Conservation (phyloP, 1,284 basidiomycete species). For the Cutaneotrichosporon cutaneum region DNA sequence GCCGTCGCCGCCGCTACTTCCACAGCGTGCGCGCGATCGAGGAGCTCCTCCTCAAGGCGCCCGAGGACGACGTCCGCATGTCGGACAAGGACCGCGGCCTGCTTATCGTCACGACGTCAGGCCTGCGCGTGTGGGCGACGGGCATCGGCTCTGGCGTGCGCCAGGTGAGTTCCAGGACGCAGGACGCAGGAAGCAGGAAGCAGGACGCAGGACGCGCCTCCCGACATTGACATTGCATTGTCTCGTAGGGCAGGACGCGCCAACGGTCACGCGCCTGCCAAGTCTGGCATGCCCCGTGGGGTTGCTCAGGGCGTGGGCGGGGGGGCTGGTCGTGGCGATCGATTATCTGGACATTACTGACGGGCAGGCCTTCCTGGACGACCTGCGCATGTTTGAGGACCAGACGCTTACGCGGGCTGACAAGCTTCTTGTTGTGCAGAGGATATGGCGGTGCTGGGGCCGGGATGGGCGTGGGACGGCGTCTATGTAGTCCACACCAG, state of each 20-base stretch:
- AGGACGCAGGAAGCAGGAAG: not conserved
- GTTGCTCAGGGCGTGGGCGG: not conserved
- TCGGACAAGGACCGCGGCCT: slow-evolving; percentile 54
- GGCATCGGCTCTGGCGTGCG: slow-evolving; percentile 38
- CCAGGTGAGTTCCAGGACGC: slow-evolving; percentile 30
- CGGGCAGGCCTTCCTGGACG: slow-evolving; percentile 73
- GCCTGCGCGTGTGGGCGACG: slow-evolving; percentile 51
- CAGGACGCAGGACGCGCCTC: too few relatives aligned
- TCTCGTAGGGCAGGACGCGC: not conserved
- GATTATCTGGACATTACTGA: not conserved
- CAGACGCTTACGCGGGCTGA: slow-evolving; percentile 63
- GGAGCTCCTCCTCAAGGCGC: slow-evolving; percentile 59
- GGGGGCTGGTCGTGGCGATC: not conserved
- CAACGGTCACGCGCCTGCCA: not conserved
- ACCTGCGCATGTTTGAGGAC: slow-evolving; percentile 79
- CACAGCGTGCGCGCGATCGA: slow-evolving; percentile 62
- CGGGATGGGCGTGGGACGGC: slow-evolving; percentile 28
- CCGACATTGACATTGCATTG: not conserved
- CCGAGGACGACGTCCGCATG: slow-evolving; percentile 46
- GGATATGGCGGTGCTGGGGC: slow-evolving; percentile 91
- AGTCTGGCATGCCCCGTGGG: not conserved
- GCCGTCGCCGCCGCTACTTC: slow-evolving; percentile 51
- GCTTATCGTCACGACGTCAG: slow-evolving; percentile 54
- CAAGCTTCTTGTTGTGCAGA: slow-evolving; percentile 72
- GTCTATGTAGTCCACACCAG: not conserved